These are phyloP conservation scores for Blastobotrys aristatus DNA, from an alignment of 1,139 yeast genomes.

Conservation along the genomic window DNA sequence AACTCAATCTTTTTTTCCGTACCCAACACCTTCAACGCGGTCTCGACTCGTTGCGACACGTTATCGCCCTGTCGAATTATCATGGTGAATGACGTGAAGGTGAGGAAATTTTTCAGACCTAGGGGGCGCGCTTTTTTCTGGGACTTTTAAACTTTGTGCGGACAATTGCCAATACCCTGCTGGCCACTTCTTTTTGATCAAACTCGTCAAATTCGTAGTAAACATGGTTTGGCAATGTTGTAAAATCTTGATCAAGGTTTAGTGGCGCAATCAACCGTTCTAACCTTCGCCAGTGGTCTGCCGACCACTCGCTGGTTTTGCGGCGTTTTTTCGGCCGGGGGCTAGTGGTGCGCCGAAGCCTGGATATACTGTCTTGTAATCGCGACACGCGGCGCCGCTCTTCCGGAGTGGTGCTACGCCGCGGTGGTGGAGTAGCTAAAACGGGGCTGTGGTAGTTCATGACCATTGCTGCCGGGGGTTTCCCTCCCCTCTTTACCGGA, in stretches of 20 bases:
- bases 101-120: background rate
- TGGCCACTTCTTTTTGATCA: conserved; percentile 13
- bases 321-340: conserved; percentile 1
- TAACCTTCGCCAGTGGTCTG: conserved; percentile 16
- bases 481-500: too few relatives aligned
- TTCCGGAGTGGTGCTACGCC: background rate
- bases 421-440: background rate
- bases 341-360: conserved; percentile 5
- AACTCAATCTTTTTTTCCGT: conserved; percentile 51
- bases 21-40: conserved; percentile 67
- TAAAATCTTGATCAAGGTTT: background rate
- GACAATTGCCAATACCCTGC: conserved; percentile 19
- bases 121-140: background rate
- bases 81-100: background rate
- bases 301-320: conserved; percentile 11
- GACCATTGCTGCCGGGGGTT: too few relatives aligned
- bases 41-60: conserved; percentile 80
- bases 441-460: background rate
- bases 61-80: conserved; percentile 24
- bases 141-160: conserved; percentile 3
- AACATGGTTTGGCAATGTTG: conserved; percentile 13
- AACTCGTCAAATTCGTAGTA: conserved; percentile 16
- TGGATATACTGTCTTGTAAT: background rate
- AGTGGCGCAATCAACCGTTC: conserved; percentile 13
- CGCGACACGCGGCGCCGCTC: background rate